phyloP scores from a whole-genome alignment of 768 basidiomycete genomes.

The Megacollybia marginata region DNA sequence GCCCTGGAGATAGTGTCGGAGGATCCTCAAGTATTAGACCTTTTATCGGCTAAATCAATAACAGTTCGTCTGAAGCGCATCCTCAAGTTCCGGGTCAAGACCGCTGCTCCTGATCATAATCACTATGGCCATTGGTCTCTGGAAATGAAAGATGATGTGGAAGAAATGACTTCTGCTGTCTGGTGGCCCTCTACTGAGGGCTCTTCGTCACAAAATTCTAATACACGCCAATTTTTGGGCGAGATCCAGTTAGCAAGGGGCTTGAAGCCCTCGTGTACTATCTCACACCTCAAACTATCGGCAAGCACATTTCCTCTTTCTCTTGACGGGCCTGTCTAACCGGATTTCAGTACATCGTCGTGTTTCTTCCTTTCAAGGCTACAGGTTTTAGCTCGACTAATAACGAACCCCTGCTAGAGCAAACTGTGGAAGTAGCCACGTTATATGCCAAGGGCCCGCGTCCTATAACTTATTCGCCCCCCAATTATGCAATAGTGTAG shows the following conservation, averaged over 20 bases:
- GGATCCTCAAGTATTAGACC: slow-evolving; percentile 6
- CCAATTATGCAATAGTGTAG: neutral
- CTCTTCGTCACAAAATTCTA: neutral
- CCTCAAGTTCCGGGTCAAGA: slow-evolving; percentile 1
- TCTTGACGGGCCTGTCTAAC: neutral
- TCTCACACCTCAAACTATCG: slow-evolving; percentile 2
- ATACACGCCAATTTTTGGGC: neutral
- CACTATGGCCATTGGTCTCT: neutral
- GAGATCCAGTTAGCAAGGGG: slow-evolving; percentile 4
- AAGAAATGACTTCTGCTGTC: neutral
- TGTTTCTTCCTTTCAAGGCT: neutral
- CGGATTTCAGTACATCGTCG: neutral
- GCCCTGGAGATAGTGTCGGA: slow-evolving; percentile 1
- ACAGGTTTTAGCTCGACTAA: neutral
- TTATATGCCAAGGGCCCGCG: slow-evolving; percentile 1
- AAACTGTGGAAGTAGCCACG: slow-evolving; percentile 4
- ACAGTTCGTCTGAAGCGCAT: slow-evolving; percentile 3
- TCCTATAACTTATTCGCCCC: neutral
- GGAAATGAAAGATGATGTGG: neutral
- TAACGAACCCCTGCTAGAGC: slow-evolving; percentile 1
- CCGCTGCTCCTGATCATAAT: neutral
- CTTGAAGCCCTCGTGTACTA: slow-evolving; percentile 3
- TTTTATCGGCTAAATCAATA: slow-evolving; percentile 3
- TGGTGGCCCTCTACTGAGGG: slow-evolving; percentile 2
- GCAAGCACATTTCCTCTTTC: neutral